phyloP scores from a whole-genome alignment of 352 stramenopile genomes.

The Phytophthora tentaculata region DNA sequence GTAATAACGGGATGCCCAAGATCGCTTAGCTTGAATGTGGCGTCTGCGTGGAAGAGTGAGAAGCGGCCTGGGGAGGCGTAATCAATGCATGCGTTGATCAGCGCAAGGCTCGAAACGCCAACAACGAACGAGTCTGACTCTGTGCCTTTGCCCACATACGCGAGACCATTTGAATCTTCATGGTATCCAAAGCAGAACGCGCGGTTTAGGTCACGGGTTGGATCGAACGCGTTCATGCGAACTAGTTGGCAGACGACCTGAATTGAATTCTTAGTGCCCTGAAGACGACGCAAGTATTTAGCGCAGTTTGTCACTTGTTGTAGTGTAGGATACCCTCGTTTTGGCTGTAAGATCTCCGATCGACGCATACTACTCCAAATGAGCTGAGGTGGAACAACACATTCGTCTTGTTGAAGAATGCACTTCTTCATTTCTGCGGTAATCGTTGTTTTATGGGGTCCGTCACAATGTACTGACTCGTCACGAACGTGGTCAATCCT shows the following conservation, averaged over 20 bases:
- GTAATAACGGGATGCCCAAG: slow-evolving; percentile 12
- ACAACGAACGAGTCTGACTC: slow-evolving; percentile 5
- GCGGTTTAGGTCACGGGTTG: neutral
- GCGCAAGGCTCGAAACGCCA: slow-evolving; percentile 5
- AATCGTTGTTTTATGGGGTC: neutral
- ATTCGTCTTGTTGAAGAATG: slow-evolving; percentile 20
- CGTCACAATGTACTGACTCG: neutral
- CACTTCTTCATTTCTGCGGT: slow-evolving; percentile 15
- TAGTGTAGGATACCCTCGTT: slow-evolving; percentile 4
- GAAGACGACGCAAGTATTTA: slow-evolving; percentile 11
- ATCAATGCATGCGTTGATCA: slow-evolving; percentile 1
- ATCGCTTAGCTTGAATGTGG: slow-evolving; percentile 17
- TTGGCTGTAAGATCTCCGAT: slow-evolving; percentile 4
- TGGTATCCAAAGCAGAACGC: slow-evolving; percentile 8
- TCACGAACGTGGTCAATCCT: neutral
- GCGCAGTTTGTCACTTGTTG: slow-evolving; percentile 11
- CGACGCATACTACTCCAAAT: slow-evolving; percentile 11
- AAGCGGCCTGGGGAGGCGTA: neutral
- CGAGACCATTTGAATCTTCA: neutral
- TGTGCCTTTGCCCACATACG: slow-evolving; percentile 11
- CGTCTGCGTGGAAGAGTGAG: slow-evolving; percentile 8
- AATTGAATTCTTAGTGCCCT: slow-evolving; percentile 12
- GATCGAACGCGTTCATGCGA: neutral
- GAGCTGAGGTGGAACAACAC: slow-evolving; percentile 12
- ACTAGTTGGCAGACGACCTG: neutral